These are phyloP conservation scores for Solanum sparsipilum DNA, from an alignment of 257 asterid genomes.

Conservation along the genomic window DNA sequence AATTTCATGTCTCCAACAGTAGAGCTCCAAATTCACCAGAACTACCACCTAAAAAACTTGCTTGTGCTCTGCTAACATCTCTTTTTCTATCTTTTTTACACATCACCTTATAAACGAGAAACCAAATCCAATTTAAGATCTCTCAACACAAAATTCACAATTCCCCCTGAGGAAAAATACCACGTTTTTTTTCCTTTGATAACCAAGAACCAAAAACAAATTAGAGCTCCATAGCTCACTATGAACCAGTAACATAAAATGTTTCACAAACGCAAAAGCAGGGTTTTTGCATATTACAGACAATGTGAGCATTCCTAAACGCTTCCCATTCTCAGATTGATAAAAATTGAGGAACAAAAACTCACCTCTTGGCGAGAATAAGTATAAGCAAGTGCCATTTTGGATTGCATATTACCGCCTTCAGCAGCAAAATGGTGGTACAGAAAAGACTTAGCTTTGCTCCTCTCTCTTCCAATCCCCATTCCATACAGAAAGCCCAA, in stretches of 20 bases:
- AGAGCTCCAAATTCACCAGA: not conserved
- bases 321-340: not conserved
- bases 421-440: constrained; percentile 68
- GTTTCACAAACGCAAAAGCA: not conserved
- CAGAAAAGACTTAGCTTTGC: constrained; percentile 61
- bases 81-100: not conserved
- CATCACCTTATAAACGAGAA: not conserved
- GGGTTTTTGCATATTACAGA: not conserved
- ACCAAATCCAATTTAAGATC: not conserved
- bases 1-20: not conserved
- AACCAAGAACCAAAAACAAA: not conserved
- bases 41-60: not conserved
- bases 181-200: not conserved
- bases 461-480: constrained; percentile 86
- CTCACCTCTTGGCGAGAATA: constrained; percentile 84
- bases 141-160: not conserved
- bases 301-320: not conserved
- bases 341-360: not conserved
- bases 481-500: constrained; percentile 66
- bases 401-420: constrained; percentile 91
- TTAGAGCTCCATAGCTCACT: not conserved
- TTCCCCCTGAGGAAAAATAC: not conserved
- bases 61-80: not conserved
- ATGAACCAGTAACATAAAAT: not conserved
- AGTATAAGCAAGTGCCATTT: constrained; percentile 82